These are phyloP conservation scores for Plectosphaerella cucumerina DNA, from an alignment of 2,329 filamentous ascomycete genomes.

Conservation along the genomic window DNA sequence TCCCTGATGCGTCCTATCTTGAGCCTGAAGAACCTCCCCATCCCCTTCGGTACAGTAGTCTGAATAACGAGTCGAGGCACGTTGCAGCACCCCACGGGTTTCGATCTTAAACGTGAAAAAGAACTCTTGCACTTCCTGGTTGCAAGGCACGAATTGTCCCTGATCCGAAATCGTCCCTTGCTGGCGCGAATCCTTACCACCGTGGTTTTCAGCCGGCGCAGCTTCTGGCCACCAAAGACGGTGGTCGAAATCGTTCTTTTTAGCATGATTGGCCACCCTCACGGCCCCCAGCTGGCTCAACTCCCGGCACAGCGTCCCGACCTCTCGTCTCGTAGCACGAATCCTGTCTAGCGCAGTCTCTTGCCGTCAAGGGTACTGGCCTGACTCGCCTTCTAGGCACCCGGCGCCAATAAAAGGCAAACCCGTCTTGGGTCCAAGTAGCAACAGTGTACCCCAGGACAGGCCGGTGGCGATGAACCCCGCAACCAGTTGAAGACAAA, in stretches of 20 bases:
- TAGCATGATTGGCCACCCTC: neutral
- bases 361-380: too few species aligned
- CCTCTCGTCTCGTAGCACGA: too few species aligned
- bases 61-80: neutral
- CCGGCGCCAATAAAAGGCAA: too few species aligned
- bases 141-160: neutral
- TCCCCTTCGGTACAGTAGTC: neutral
- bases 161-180: neutral
- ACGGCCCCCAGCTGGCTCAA: neutral
- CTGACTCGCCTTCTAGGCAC: too few species aligned
- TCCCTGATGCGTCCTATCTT: neutral
- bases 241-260: neutral
- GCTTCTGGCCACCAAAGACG: constrained; percentile 1
- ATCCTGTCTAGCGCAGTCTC: too few species aligned
- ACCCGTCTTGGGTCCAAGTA: too few species aligned
- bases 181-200: neutral
- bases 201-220: neutral
- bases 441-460: too few species aligned
- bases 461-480: too few species aligned
- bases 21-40: neutral
- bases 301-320: neutral
- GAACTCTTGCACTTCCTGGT: neutral
- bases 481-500: too few species aligned
- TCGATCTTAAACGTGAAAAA: neutral
- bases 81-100: neutral